Base-by-base conservation (phyloP, 306 rosid genomes). In the Astragalus glycyphyllos region DNA sequence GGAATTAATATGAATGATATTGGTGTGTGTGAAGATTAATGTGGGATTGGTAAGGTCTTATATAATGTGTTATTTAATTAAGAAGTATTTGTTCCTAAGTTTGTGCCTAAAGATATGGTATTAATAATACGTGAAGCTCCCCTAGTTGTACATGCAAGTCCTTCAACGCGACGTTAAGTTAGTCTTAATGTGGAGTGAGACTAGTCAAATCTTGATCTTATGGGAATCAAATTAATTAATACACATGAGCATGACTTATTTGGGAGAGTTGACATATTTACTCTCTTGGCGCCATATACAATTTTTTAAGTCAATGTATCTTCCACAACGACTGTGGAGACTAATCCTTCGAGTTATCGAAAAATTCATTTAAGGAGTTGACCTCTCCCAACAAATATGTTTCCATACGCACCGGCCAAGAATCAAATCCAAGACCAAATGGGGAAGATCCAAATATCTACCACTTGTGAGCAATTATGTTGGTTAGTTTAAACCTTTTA, bases 61-160 rank as follows among this genome's bases (percentile, higher is more conserved):
- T 66, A 66, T 66, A 44, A 44, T 44, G 53, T 0, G 11, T 62
- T 62, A 9, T 1, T n/a, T 40, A 41, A 17, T 41, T 16, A 69
- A 40, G 44, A 55, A 42, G 6, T 41, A 9, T 11, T 37, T 46
- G 47, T 37, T 46, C 53, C 76, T 54, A 77, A 63, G 47, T 69
- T 72, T 84, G 41, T 50, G 79, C 49, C 72, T 72, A 61, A 55
- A 45, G 73, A 61, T 14, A 77, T 42, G 80, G 68, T 45, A 3
- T 16, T 15, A 14, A 5, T 20, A 20, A 20, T 58, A 15, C 63
- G 4, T 42, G 46, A 16, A 57, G 23, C 44, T 1, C 9, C 5
- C 14, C 40, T 44, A 41, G 55, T 41, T 41, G 42, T 8, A 15
- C 11, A 16, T 34, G 47, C 60, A 58, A 34, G 12, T 16, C 35